These are phyloP conservation scores for Podospora fimiseda DNA, from an alignment of 495 filamentous ascomycete genomes.

Conservation along the genomic window DNA sequence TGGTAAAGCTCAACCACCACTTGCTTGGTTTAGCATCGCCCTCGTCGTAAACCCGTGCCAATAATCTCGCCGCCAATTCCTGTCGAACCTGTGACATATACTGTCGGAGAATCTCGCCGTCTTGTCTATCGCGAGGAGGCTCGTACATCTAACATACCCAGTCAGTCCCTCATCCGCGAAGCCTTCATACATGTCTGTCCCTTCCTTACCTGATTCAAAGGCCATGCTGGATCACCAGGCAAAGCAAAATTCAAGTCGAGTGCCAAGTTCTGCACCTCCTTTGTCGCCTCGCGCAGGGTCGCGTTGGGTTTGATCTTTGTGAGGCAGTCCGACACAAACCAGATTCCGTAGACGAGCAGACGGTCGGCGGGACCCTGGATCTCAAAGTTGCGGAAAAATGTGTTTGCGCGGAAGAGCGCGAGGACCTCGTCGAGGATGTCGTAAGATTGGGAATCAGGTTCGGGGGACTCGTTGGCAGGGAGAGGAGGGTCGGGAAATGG, in stretches of 20 bases:
- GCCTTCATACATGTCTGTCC: not conserved
- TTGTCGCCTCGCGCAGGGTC: conserved; percentile 44
- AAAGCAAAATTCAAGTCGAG: conserved; percentile 86
- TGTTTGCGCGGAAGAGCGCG: conserved; percentile 92
- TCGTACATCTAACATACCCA: conserved; percentile 43
- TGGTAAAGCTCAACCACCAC: conserved; percentile 98
- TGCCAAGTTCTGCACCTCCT: conserved; percentile 54
- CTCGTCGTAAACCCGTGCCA: conserved; percentile 81
- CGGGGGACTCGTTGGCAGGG: conserved; percentile 61
- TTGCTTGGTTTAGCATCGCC: conserved; percentile 80
- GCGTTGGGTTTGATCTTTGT: conserved; percentile 68
- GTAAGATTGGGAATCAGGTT: conserved; percentile 81
- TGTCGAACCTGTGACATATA: conserved; percentile 91
- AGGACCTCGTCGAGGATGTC: conserved; percentile 93
- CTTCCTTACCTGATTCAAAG: conserved; percentile 68
- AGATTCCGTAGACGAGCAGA: conserved; percentile 90
- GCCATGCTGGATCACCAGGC: conserved; percentile 90
- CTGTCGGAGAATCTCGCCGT: conserved; percentile 77
- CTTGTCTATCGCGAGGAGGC: conserved; percentile 73
- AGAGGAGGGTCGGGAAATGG: conserved; percentile 54
- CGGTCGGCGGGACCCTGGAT: conserved; percentile 95
- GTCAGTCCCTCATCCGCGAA: conserved; percentile 5
- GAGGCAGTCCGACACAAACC: conserved; percentile 86
- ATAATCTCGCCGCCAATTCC: conserved; percentile 74
- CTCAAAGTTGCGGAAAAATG: conserved; percentile 98